Base-by-base conservation (phyloP, 192 early-diverging fungal genomes). In the Coemansia sp. region DNA sequence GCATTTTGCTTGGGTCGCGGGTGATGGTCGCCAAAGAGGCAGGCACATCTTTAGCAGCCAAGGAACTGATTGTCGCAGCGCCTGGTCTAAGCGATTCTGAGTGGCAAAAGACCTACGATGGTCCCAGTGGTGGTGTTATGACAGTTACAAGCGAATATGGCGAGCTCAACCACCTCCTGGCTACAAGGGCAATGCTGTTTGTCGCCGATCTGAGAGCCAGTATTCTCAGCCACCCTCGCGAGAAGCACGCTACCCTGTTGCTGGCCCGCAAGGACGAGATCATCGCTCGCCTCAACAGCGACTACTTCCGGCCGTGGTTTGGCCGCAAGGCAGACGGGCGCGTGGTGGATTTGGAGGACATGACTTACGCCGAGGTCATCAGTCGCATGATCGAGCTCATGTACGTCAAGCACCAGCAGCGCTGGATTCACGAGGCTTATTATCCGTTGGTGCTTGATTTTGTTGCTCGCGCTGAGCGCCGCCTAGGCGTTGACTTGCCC, bases 21-120 rank as follows among this genome's bases (percentile, higher is more conserved):
- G 87, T 97, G 60, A 95, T 98, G 94, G 94, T 94, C 36, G 92
- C 95, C 51, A 91, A 93, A 74, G 95, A 98, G 74, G 88, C 87
- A 41, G 73, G 87, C 35, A 90, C 96, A 4, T 91, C 92, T 25
- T 82, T 71, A 2, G 88, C 77, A 6, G 93, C 90, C 53, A 98
- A 98, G 85, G 82, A 96, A 69, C 89, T 94, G 43, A 96, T 98
- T 72, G 94, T 90, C 10, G 85, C 84, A 24, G 88, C 94, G 6
- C 87, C 93, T 29, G 96, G 96, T 41, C 87, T 96, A 32, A 42
- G 68, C 4, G 93, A 98, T 61, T 53, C 84, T 15, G 84, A 91
- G 41, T 97, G 96, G 96, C 88, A 93, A 59, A 85, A 89, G 64
- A 92, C 95, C 17, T 94, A 93, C 78, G 87, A 87, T 62, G 87